These are phyloP conservation scores for Lodderomyces pseudojiufengensis DNA, from an alignment of 1,139 yeast genomes.

Conservation along the genomic window DNA sequence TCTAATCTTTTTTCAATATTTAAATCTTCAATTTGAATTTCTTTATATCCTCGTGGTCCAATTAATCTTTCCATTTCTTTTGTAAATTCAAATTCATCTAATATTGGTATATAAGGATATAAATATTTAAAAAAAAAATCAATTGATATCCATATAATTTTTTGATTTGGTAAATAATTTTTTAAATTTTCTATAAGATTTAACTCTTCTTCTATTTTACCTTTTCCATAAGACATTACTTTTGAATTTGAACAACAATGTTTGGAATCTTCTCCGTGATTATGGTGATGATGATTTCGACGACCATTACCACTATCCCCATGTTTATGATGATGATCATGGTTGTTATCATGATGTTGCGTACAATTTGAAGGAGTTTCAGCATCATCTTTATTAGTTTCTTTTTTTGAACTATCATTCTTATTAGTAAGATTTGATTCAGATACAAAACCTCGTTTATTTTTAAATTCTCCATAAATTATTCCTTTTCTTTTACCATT, in stretches of 20 bases:
- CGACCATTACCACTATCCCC: background rate
- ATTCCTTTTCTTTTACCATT: background rate
- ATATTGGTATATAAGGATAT: constrained; percentile 36
- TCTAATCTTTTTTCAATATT: constrained; percentile 30
- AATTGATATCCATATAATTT: constrained; percentile 31
- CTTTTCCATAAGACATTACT: constrained; percentile 11
- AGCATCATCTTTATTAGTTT: too few relatives aligned
- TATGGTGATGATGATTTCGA: background rate
- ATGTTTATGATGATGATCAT: background rate
- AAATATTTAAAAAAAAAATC: constrained; percentile 26
- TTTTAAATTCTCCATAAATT: background rate
- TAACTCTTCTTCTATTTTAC: constrained; percentile 28
- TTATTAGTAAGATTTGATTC: too few relatives aligned
- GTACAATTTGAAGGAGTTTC: background rate
- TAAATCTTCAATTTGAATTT: constrained; percentile 16
- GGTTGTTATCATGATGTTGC: background rate
- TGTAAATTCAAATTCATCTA: constrained; percentile 30
- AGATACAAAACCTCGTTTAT: background rate
- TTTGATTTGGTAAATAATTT: constrained; percentile 29
- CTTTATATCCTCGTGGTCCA: constrained; percentile 23
- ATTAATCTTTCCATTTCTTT: constrained; percentile 21
- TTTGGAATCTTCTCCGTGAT: background rate
- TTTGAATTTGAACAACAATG: background rate
- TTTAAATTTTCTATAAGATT: constrained; percentile 31
- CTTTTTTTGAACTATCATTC: background rate